Percentiles rank a stretch among this genome's conserved stretches.
Evolutionary conservation across 352 stramenopile species (phyloP).

Genomic region (Pythium inflatum): DNA sequence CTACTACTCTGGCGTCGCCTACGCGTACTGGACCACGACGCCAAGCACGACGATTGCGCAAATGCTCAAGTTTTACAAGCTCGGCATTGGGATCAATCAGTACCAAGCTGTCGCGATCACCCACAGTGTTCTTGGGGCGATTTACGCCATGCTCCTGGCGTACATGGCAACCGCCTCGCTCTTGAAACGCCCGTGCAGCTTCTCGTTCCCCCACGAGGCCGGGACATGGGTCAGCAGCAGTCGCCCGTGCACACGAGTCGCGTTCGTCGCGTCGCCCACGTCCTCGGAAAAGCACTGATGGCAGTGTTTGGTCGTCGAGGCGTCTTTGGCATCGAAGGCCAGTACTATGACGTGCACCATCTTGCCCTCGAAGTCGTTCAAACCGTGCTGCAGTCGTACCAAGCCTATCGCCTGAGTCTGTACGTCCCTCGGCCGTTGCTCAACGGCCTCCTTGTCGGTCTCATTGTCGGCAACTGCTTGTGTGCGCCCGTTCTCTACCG

Average conservation of each 20-base stretch:
- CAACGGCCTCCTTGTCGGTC: constrained; percentile 8
- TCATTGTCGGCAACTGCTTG: constrained; percentile 24
- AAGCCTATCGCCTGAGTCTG: constrained; percentile 24
- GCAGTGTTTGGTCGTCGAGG: neutral
- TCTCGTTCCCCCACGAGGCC: neutral
- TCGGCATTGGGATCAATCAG: neutral
- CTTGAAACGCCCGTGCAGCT: neutral
- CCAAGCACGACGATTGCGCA: neutral
- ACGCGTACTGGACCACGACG: constrained; percentile 2
- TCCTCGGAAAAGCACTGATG: neutral
- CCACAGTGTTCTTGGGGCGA: neutral
- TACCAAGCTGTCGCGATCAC: neutral
- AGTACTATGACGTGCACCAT: constrained; percentile 16
- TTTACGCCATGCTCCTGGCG: neutral
- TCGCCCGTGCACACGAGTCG: too few relatives aligned
- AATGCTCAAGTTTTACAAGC: neutral
- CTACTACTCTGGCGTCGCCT: neutral
- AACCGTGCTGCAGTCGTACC: constrained; percentile 19
- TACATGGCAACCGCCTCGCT: neutral
- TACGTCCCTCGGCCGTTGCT: constrained; percentile 20
- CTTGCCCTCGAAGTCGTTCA: constrained; percentile 11
- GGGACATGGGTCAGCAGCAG: neutral
- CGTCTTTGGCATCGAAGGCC: constrained; percentile 18
- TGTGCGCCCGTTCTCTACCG: neutral
- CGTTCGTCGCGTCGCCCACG: too few relatives aligned